Base-by-base conservation (phyloP, 768 basidiomycete genomes). In the Tulasnella calospora region DNA sequence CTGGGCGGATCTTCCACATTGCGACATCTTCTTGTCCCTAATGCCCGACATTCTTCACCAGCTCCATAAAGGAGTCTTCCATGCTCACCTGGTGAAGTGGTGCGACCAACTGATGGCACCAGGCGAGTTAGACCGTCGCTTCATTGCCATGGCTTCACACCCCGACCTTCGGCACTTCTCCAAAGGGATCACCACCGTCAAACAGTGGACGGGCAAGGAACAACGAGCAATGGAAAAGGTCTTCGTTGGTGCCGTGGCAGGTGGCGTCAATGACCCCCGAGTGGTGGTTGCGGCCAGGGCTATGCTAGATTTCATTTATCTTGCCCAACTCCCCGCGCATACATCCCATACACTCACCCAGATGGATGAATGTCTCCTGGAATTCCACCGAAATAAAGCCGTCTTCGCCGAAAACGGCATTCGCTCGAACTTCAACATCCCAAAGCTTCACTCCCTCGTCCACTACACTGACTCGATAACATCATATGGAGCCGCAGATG, bases 231-330 rank as follows among this genome's bases (percentile, higher is more conserved):
- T n/a, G n/a, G n/a, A 47, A 27, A 57, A 73, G 40, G 51, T 73
- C 8, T 38, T 74, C 23, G 41, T 80, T 71, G 80, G 61, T 12
- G 74, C 73, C 8, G 36, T 80, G 40, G 80, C 76, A 23, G 80
- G 30, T 8, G 21, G 15, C 6, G 40, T 73, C n/a, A 23, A 19
- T 17, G 40, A 21, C 57, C n/a, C 9, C 2, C 23, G 13, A 10
- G 44, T 8, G 6, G 61, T 83, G 10, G 57, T 57, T 9, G 83
- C 83, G 19, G 77, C 80, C 1, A 81, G 83, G 0, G 84, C 82
- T 0, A 36, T 87, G 0, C 79, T 87, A 0, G 85, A 88, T 79
- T 88, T 87, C 78, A 74, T 86, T 6, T 86, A 84, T 77, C 78
- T 85, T 19, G 84, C 85, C 0, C 85, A 85, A 55, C 85, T 84